Evolutionary conservation across 1,284 basidiomycete species (phyloP), one percentile per base, ranked within the genome.

Genomic region (Moesziomyces sp.): DNA sequence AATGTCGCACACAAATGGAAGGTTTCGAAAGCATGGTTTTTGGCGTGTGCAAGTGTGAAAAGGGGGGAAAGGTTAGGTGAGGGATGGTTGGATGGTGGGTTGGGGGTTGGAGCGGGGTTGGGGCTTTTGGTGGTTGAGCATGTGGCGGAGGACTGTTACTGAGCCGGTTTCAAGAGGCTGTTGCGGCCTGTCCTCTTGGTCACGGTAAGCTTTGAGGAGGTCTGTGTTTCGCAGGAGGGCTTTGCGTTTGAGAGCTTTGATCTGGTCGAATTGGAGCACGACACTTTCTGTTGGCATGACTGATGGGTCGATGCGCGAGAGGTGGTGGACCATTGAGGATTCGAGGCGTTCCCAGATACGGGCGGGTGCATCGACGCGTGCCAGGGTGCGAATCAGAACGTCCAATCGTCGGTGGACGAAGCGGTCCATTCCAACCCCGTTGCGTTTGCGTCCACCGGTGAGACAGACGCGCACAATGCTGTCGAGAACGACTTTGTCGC

Each of bases 61-160:
- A 11, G 30, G 45, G 42, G 19, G 19, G 18, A 19, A 19, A 11
- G 14, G 48, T 24, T 46, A 52, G 8, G 40, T 35, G 43, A 58
- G 48, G 3, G 40, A 33, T 23, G 47, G 14, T 23, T 46, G 30
- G 30, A 30, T 30, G 30, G 11, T 46, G 5, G 50, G 24, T 35
- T 35, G 23, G 3, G 42, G 43, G 10, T 28, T 30, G 24, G 47
- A n/a, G 26, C 30, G 46, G 8, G 43, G 24, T 3, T 33, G 9
- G 10, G 1, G 24, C 0, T 26, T 44, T 24, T 23, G 26, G 14
- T 33, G 58, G 21, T 47, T 18, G 28, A 70, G 53, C 46, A 70
- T 70, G 40, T 57, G 67, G 3, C 67, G 5, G n/a, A 70, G 46
- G 2, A 70, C 54, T 30, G 59, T 59, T 46, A 70, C 59, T 16